Evolutionary conservation across 1,139 yeast genomes (phyloP), one percentile per base, ranked within the genome.

Genomic region (Candida frijolesensis): DNA sequence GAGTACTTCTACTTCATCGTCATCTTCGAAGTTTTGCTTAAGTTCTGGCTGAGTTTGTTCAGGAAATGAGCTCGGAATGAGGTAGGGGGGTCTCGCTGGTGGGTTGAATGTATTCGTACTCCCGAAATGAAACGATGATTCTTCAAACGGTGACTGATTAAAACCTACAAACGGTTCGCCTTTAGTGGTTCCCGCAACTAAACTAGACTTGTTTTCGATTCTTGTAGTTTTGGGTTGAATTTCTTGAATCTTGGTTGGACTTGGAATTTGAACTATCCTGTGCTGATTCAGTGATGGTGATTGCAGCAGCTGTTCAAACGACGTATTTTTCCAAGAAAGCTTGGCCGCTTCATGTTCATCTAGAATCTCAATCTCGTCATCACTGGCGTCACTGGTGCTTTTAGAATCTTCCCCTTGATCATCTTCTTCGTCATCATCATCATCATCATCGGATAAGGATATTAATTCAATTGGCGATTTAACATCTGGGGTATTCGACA

Each of bases 301-400:
- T 18, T 14, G 10, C 3, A 2, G 6, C 11, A 5, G 34, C 12
- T 8, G 5, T 9, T 56, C 57, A 46, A 65, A 66, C 4, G 68
- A 59, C 2, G 61, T 51, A 22, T 57, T 51, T 45, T 65, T 67
- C 54, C 67, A 68, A 8, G 52, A 57, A 5, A 61, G 59, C 1
- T 57, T 57, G 12, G 61, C 57, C 2, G 70, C 72, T 46, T 66
- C 70, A 22, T 56, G 58, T 11, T 68, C 63, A 38, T 65, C 65
- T 10, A 69, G 52, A 19, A 65, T 63, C 34, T 64, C 61, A 2
- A 68, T 53, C 7, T 67, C 73, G 46, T 67, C 30, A 29, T 40
- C 49, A 27, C 35, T 30, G 12, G 38, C 41, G 11, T 19, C 29
- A 19, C 29, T 38, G 14, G 4, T 15, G 15, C 10, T 15, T 4